Evolutionary conservation across 2,329 filamentous ascomycete genomes (phyloP).

Genomic region (Apiospora sp.): DNA sequence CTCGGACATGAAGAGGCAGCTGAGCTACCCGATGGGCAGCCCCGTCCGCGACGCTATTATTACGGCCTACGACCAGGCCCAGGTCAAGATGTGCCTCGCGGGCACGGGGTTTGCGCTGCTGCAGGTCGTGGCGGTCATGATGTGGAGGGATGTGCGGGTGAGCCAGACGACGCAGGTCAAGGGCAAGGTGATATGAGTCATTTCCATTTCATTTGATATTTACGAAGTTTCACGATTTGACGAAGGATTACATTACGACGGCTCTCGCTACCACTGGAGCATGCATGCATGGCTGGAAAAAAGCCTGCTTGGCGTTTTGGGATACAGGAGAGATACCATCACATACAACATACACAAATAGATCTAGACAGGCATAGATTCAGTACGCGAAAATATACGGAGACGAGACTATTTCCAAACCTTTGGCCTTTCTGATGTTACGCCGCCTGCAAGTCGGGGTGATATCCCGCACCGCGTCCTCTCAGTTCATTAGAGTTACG

Average conservation of each 20-base stretch:
- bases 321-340: conserved; percentile 1
- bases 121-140: conserved; percentile 41
- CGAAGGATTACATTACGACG: not conserved
- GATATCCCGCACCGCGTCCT: not conserved
- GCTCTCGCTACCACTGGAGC: not conserved
- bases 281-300: not conserved
- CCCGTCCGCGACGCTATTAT: conserved; percentile 45
- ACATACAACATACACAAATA: not conserved
- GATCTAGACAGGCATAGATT: conserved; percentile 12
- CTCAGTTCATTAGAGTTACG: not conserved
- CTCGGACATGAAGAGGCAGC: conserved; percentile 44
- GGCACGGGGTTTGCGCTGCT: conserved; percentile 40
- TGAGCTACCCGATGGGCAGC: conserved; percentile 44
- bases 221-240: conserved; percentile 16
- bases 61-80: conserved; percentile 45
- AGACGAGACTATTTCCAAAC: not conserved
- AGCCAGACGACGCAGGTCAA: conserved; percentile 43
- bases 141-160: conserved; percentile 44
- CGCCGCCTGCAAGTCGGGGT: not conserved
- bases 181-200: conserved; percentile 41
- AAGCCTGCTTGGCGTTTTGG: not conserved
- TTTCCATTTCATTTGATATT: not conserved
- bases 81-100: conserved; percentile 47
- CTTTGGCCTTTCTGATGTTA: not conserved
- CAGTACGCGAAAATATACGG: not conserved